Conservation (phyloP, 352 stramenopile species). For the Hyaloperonospora brassicae region DNA sequence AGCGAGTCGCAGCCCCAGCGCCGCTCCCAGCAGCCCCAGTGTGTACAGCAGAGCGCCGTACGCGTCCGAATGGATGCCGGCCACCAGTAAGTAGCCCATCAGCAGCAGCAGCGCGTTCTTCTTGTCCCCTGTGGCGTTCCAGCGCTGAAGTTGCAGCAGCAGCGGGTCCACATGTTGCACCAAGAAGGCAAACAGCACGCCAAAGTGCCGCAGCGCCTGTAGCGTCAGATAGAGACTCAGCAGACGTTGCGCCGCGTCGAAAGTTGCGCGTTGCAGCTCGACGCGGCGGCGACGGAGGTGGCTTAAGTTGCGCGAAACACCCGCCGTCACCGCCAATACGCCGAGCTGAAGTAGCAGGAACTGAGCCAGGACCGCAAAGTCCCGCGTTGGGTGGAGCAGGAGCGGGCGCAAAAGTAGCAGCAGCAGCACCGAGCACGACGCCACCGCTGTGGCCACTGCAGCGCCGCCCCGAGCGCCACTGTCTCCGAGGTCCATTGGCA, state of each 20-base stretch:
- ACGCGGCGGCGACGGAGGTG: background rate
- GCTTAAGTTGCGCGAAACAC: conserved; percentile 7
- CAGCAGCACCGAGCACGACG: conserved; percentile 10
- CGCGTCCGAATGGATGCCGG: conserved; percentile 48
- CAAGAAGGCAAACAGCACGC: conserved; percentile 62
- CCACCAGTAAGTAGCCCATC: conserved; percentile 46
- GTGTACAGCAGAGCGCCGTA: conserved; percentile 60
- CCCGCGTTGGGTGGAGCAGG: conserved; percentile 16
- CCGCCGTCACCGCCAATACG: conserved; percentile 6
- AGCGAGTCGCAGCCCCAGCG: conserved; percentile 31
- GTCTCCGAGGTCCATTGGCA: too few relatives aligned
- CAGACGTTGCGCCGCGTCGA: conserved; percentile 34
- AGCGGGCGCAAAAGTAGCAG: conserved; percentile 16
- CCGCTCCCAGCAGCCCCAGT: conserved; percentile 35
- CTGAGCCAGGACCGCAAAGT: conserved; percentile 29
- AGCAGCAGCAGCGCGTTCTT: conserved; percentile 32
- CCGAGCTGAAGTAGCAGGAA: conserved; percentile 27
- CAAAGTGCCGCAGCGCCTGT: conserved; percentile 60
- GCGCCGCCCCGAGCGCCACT: background rate
- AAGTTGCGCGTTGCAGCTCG: conserved; percentile 13
- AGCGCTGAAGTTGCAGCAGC: conserved; percentile 37
- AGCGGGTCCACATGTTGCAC: conserved; percentile 44
- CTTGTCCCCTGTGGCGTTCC: conserved; percentile 7
- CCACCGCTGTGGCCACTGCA: conserved; percentile 2
- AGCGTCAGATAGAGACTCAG: conserved; percentile 38